Evolutionary conservation across 768 basidiomycete genomes (phyloP).

Genomic region (Hypholoma sublateritium): DNA sequence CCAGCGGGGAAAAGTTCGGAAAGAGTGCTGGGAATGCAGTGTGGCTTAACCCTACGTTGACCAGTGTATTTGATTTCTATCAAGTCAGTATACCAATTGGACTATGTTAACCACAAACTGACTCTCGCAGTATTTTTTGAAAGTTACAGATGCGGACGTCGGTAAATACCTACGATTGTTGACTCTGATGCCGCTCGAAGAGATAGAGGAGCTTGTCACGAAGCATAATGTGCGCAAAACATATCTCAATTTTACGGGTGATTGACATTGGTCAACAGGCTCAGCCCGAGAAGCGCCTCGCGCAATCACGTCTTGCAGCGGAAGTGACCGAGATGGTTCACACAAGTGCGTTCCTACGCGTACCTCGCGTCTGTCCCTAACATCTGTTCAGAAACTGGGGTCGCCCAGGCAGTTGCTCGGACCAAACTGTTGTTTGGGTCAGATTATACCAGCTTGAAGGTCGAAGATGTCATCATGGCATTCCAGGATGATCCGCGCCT

Average conservation of each 20-base stretch:
- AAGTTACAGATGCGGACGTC: slow-evolving; percentile 78
- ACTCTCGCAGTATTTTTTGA: slow-evolving; percentile 78
- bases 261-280: slow-evolving; percentile 20
- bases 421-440: slow-evolving; percentile 46
- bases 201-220: slow-evolving; percentile 56
- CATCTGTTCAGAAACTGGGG: slow-evolving; percentile 32
- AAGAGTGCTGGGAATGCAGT: slow-evolving; percentile 96
- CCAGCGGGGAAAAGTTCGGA: slow-evolving; percentile 92
- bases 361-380: slow-evolving; percentile 3
- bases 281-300: slow-evolving; percentile 43
- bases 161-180: slow-evolving; percentile 79
- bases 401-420: slow-evolving; percentile 39
- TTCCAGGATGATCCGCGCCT: slow-evolving; percentile 69
- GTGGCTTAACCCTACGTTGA: slow-evolving; percentile 79
- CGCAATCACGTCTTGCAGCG: slow-evolving; percentile 48
- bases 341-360: slow-evolving; percentile 24
- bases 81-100: slow-evolving; percentile 53
- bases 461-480: slow-evolving; percentile 57
- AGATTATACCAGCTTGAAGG: slow-evolving; percentile 44
- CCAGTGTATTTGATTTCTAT: slow-evolving; percentile 91
- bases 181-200: slow-evolving; percentile 64
- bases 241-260: background rate
- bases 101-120: background rate
- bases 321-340: slow-evolving; percentile 59
- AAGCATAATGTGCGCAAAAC: slow-evolving; percentile 51